Base-by-base conservation (phyloP, 1,284 basidiomycete species). In the Ceratobasidium sp. region DNA sequence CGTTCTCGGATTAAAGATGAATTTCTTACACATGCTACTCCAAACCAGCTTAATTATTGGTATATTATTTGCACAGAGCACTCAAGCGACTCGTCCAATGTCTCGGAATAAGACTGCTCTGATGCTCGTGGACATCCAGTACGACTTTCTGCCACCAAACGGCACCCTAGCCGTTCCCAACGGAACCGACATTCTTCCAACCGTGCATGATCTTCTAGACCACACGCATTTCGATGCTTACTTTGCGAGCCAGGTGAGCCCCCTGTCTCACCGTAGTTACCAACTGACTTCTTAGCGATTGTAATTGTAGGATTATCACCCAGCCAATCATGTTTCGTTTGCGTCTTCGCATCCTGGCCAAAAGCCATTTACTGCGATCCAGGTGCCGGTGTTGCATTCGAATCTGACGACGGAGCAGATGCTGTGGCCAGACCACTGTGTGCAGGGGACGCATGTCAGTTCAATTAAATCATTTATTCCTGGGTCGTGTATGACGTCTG, bases 351-450 rank as follows among this genome's bases (percentile, higher is more conserved):
- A 90, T 78, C 77, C 76, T 21, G 35, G 78, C 76, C 67, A 79
- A 76, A 7, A 80, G 75, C 80, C 85, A 3, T 88, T 87, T 79
- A 77, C 79, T 0, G 79, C 81, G 50, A 81, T 83, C 72, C 74
- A 76, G 23, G 78, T 86, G 7, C 80, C 77, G 79, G 79, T 70
- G 79, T 81, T 77, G 72, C 73, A 71, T 81, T 81, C 77, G 80
- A 75, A 76, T 4, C 80, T 83, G 77, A 80, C 78, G 41, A 80
- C 83, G 73, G 76, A 79, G 71, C 85, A 86, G 75, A 83, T 83
- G 55, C 80, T 90, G 16, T 90, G 89, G 89, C 89, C 89, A 1
- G 86, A 85, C 61, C 89, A 90, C 79, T 88, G 87, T 77, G 84
- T 88, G 52, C 80, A 80, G 57, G 82, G 79, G 58, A 83, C 82